Evolutionary conservation across 2,329 filamentous ascomycete genomes (phyloP).

Genomic region (Tolypocladium inflatum): DNA sequence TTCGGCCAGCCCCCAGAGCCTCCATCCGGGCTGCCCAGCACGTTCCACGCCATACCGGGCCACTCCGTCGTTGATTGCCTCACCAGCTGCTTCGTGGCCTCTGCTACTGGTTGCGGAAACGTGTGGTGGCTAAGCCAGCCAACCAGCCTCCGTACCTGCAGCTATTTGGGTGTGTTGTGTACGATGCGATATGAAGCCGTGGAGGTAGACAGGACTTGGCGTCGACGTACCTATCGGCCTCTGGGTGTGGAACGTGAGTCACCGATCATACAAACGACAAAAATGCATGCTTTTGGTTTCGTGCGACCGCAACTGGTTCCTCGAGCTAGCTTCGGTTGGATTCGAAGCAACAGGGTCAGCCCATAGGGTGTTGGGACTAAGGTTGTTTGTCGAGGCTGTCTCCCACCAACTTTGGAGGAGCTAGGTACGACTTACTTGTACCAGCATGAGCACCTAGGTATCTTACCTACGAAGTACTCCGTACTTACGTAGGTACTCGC

Average conservation of each 20-base stretch:
- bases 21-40: neutral
- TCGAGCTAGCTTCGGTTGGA: neutral
- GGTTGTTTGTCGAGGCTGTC: neutral
- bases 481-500: no score
- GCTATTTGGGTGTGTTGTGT: neutral
- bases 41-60: neutral
- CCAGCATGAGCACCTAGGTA: no score
- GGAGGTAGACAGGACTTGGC: neutral
- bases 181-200: neutral
- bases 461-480: no score
- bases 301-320: neutral
- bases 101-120: neutral
- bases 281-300: neutral
- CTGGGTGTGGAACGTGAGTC: neutral
- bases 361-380: neutral
- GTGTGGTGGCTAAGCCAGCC: neutral
- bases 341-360: neutral
- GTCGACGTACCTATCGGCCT: neutral
- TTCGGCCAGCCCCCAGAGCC: neutral
- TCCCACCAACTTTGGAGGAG: neutral
- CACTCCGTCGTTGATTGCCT: neutral
- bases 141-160: neutral
- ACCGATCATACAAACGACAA: neutral
- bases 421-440: neutral
- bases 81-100: neutral